phyloP scores from a whole-genome alignment of 805 yeast species.

The Kodamaea sagamina region DNA sequence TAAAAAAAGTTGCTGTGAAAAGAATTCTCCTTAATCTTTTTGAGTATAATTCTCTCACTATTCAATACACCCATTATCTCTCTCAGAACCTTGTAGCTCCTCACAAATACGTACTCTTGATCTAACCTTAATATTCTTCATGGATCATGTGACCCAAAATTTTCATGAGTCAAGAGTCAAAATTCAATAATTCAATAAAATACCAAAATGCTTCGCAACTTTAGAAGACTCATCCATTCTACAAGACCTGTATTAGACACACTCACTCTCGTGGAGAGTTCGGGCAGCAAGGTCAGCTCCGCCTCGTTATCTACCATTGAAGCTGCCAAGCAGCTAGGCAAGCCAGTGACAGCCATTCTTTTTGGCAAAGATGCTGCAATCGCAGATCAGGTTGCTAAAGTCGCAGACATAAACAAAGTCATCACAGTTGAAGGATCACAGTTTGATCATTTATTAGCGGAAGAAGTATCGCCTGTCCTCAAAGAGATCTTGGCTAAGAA shows the following conservation, averaged over 20 bases:
- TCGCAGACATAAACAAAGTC: conserved; percentile 56
- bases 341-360: conserved; percentile 77
- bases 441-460: conserved; percentile 76
- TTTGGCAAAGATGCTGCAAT: conserved; percentile 63
- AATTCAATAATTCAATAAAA: neutral
- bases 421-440: conserved; percentile 57
- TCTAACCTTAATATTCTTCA: no score
- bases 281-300: conserved; percentile 57
- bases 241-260: conserved; percentile 43
- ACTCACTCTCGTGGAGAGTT: conserved; percentile 71
- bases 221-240: conserved; percentile 50
- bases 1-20: no score
- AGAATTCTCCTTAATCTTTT: no score
- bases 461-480: conserved; percentile 71
- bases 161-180: conserved; percentile 3
- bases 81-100: no score
- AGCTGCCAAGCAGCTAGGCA: conserved; percentile 77
- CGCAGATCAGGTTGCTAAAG: conserved; percentile 52
- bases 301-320: conserved; percentile 69
- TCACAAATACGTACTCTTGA: no score
- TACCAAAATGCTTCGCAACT: conserved; percentile 4
- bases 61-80: no score
- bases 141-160: neutral
- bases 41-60: no score
- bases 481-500: conserved; percentile 46